A percentile compares a stretch with the other conserved stretches of the same genome.
Evolutionary conservation across 208 protist species (phyloP).

Genomic region (Wallacemonas sp.): DNA sequence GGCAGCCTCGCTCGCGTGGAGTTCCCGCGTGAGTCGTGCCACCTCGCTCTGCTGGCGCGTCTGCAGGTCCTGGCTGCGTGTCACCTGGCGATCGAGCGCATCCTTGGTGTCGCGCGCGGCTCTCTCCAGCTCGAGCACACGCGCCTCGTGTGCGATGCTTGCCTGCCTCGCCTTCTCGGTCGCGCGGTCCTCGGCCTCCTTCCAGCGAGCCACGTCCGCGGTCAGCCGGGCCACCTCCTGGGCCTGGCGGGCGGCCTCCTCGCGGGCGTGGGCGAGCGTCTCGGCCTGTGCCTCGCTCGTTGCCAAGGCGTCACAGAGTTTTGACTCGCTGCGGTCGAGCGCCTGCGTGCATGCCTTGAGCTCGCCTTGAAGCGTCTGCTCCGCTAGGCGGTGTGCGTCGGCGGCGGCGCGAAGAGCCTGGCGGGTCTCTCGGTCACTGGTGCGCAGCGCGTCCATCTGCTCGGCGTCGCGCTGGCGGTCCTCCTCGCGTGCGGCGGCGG

Average conservation of each 20-base stretch:
- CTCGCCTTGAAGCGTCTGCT: conserved; percentile 2
- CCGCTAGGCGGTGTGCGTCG: not conserved
- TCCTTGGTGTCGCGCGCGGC: conserved; percentile 42
- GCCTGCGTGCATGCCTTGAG: conserved; percentile 3
- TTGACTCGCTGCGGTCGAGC: conserved; percentile 17
- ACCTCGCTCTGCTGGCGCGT: conserved; percentile 65
- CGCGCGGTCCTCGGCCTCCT: conserved; percentile 42
- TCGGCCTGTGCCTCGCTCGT: conserved; percentile 25
- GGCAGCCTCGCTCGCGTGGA: conserved; percentile 88
- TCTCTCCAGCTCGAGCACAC: conserved; percentile 29
- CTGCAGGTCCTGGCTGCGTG: conserved; percentile 24
- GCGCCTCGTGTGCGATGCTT: conserved; percentile 40
- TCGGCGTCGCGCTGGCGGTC: conserved; percentile 44
- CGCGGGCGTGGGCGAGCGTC: conserved; percentile 29
- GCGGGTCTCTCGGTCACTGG: conserved; percentile 39
- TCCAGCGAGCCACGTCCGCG: conserved; percentile 57
- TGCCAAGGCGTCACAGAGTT: conserved; percentile 39
- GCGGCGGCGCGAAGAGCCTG: not conserved
- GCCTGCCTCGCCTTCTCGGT: conserved; percentile 35
- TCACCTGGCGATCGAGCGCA: conserved; percentile 35
- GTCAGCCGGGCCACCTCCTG: conserved; percentile 28
- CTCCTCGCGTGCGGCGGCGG: conserved; percentile 40
- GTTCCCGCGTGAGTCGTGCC: conserved; percentile 70
- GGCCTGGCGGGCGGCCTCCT: conserved; percentile 29
- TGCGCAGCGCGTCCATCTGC: conserved; percentile 45